Percentiles rank a stretch among this genome's conserved stretches.
Conservation (phyloP, 352 stramenopile genomes). For the Phytophthora ohioensis region DNA sequence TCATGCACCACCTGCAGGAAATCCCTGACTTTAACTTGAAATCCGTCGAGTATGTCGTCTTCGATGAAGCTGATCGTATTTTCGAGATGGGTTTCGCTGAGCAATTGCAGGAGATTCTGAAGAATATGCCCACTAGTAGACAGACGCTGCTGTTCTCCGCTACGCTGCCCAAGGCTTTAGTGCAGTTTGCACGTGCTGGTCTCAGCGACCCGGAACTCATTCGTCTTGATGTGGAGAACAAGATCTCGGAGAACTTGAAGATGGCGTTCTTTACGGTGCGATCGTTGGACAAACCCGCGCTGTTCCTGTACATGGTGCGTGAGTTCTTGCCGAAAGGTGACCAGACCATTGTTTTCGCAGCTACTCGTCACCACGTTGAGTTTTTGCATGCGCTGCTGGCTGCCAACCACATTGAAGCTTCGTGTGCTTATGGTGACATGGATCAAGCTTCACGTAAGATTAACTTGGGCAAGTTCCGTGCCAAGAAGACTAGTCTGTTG, state of each 20-base stretch:
- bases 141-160: constrained; percentile 96
- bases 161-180: constrained; percentile 97
- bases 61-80: constrained; percentile 99
- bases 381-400: constrained; percentile 96
- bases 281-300: constrained; percentile 95
- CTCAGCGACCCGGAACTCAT: constrained; percentile 97
- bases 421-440: constrained; percentile 95
- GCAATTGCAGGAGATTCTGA: constrained; percentile 96
- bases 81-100: constrained; percentile 99
- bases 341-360: constrained; percentile 98
- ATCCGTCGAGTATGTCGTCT: constrained; percentile 93
- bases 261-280: constrained; percentile 98
- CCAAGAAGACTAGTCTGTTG: constrained; percentile 91
- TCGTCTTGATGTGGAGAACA: constrained; percentile 97
- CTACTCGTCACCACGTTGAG: constrained; percentile 98
- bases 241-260: constrained; percentile 98
- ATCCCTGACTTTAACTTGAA: constrained; percentile 95
- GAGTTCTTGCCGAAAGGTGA: constrained; percentile 94
- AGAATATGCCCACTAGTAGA: constrained; percentile 87
- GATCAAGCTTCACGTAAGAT: constrained; percentile 92
- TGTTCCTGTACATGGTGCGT: constrained; percentile 96
- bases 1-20: constrained; percentile 95
- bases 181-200: constrained; percentile 99
- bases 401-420: constrained; percentile 87
- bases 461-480: constrained; percentile 91